phyloP scores from a whole-genome alignment of 2,329 filamentous ascomycete genomes.

The Arachnomyces sp. region DNA sequence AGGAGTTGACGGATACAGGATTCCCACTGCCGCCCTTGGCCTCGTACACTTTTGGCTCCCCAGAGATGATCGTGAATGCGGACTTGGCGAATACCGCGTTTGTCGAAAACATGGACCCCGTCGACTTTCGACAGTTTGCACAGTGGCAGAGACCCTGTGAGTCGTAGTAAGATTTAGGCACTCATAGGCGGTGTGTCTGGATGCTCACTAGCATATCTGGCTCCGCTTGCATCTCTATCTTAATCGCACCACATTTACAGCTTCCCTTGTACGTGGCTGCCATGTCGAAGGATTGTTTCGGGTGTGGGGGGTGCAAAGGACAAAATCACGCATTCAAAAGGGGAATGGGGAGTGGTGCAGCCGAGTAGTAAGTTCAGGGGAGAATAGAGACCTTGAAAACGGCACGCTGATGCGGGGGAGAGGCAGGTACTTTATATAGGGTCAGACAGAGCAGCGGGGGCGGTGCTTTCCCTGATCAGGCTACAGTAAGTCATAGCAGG shows the following conservation, averaged over 20 bases:
- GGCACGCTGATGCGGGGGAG: too few relatives aligned
- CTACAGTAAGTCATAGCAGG: too few relatives aligned
- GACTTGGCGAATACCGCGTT: conserved; percentile 15
- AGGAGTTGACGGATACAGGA: conserved; percentile 14
- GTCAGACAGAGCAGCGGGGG: too few relatives aligned
- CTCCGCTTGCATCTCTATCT: conserved; percentile 17
- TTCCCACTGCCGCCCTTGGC: conserved; percentile 16
- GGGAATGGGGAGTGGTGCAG: too few relatives aligned
- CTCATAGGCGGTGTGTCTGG: not conserved
- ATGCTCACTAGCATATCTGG: conserved; percentile 14
- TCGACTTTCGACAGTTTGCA: conserved; percentile 18
- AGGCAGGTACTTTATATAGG: not conserved
- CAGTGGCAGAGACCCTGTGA: conserved; percentile 18
- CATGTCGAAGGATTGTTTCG: too few relatives aligned
- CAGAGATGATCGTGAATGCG: conserved; percentile 13
- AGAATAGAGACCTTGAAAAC: too few relatives aligned
- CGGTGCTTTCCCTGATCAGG: too few relatives aligned
- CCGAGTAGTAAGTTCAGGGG: too few relatives aligned
- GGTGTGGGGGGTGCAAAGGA: too few relatives aligned
- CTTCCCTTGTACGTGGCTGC: conserved; percentile 8
- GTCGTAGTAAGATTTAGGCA: not conserved
- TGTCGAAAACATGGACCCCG: conserved; percentile 14
- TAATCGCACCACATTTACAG: conserved; percentile 18
- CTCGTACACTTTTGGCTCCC: conserved; percentile 13
- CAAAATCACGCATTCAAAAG: too few relatives aligned